Conservation (phyloP, 495 filamentous ascomycete genomes). For the Penicillium verhagenii region DNA sequence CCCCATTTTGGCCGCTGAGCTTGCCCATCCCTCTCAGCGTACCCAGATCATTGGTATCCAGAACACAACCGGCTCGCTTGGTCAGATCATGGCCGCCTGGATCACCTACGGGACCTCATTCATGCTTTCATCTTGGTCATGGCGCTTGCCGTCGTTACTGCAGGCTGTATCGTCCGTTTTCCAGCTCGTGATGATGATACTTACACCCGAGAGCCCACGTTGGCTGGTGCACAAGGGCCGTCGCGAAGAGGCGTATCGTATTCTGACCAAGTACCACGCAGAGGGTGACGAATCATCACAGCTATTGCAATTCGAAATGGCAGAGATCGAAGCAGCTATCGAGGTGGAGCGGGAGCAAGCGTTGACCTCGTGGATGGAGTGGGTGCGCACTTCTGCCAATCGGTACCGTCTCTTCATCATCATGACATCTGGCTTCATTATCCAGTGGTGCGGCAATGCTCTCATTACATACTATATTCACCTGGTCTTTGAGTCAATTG, state of each 20-base stretch:
- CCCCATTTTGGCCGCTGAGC: constrained; percentile 56
- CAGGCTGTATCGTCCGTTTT: constrained; percentile 20
- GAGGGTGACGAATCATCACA: constrained; percentile 27
- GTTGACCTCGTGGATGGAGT: background rate
- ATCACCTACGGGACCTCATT: background rate
- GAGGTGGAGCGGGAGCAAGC: background rate
- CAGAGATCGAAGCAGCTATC: constrained; percentile 1
- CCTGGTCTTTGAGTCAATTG: constrained; percentile 52
- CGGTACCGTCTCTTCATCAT: constrained; percentile 11
- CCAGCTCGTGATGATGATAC: constrained; percentile 13
- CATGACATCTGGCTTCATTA: constrained; percentile 10
- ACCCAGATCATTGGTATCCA: background rate
- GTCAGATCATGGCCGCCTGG: background rate
- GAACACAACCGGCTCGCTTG: background rate
- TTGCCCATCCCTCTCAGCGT: constrained; percentile 53
- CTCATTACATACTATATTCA: constrained; percentile 60
- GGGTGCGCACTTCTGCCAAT: constrained; percentile 8
- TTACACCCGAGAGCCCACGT: constrained; percentile 42
- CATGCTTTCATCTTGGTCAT: constrained; percentile 9
- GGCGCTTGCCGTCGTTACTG: constrained; percentile 21
- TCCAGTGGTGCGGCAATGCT: constrained; percentile 16
- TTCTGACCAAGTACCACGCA: constrained; percentile 35
- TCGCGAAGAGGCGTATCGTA: constrained; percentile 32
- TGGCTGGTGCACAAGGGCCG: constrained; percentile 42
- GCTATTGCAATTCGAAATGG: background rate